Base-by-base conservation (phyloP, 1,284 basidiomycete species). In the Anthracocystis walkeri region DNA sequence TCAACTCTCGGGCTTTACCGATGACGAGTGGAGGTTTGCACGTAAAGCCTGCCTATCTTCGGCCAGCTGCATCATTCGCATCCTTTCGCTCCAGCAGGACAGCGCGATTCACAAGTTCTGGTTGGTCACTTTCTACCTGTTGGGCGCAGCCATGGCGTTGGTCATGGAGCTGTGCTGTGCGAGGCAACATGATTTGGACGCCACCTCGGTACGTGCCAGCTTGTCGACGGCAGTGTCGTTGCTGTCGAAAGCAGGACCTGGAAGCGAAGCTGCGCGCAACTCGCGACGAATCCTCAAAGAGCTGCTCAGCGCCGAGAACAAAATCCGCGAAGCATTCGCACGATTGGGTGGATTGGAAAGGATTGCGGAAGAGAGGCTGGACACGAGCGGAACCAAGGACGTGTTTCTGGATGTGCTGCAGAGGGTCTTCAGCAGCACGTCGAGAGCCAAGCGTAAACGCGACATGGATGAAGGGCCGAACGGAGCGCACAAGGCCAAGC, bases 81-180 rank as follows among this genome's bases (percentile, higher is more conserved):
- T 75, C 48, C 44, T 75, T 14, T 65, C 72, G 14, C 73, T 78
- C 14, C 63, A 74, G 31, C 60, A 65, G 5, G 55, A 66, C 4
- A 77, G 73, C n/a, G 67, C 76, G 11, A 58, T 83, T n/a, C 75
- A 80, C 52, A 73, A 76, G 46, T 69, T 79, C 40, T 83, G 82
- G 82, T 64, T 83, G 23, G 68, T 75, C n/a, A 72, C 78, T 23
- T 83, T 81, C 61, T 81, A 80, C 45, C 62, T 79, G 20, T 75
- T 80, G 29, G 80, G 77, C 18, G 79, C 79, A 33, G 68, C 80
- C 7, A 65, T 80, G 62, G 70, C 68, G 40, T 25, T 70, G 29
- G 70, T 78, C 27, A 74, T 74, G 60, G 69, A 68, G 40, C 68
- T 79, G 14, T 78, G 74, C 52, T 74, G 66, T 41, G 75, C 70